A percentile compares a stretch with the other conserved stretches of the same genome.
phyloP scores from a whole-genome alignment of 371 early-diverging fungal species.

The Apophysomyces sp. region DNA sequence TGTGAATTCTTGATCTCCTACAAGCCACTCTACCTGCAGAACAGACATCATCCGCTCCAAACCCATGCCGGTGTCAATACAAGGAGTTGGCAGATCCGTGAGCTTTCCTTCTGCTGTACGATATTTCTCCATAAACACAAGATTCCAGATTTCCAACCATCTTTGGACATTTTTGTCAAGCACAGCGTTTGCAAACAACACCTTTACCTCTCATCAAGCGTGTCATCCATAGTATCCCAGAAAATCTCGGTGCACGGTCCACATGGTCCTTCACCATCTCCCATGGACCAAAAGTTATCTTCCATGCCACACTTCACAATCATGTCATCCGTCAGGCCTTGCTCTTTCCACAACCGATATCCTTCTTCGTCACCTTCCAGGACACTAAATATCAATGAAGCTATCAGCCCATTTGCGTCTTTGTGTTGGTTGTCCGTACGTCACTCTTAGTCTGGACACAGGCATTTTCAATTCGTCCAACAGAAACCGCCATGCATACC shows the following conservation, averaged over 20 bases:
- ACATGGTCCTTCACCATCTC: constrained; percentile 82
- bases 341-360: constrained; percentile 63
- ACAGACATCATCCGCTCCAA: constrained; percentile 73
- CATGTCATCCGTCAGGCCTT: constrained; percentile 59
- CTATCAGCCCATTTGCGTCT: neutral
- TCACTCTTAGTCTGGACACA: constrained; percentile 60
- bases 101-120: constrained; percentile 57
- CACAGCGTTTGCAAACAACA: neutral
- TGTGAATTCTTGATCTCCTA: neutral
- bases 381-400: constrained; percentile 43
- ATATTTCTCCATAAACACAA: constrained; percentile 83
- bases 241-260: constrained; percentile 84
- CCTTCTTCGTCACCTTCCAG: constrained; percentile 67
- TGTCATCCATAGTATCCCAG: constrained; percentile 68
- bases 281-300: constrained; percentile 87
- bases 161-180: constrained; percentile 16
- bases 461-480: constrained; percentile 65
- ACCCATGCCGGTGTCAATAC: constrained; percentile 87
- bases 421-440: constrained; percentile 29
- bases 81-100: constrained; percentile 55
- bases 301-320: constrained; percentile 60
- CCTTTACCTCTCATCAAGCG: constrained; percentile 32
- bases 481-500: constrained; percentile 72
- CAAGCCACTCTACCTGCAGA: constrained; percentile 35
- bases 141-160: constrained; percentile 84